Evolutionary conservation across 2,329 filamentous ascomycete genomes (phyloP).

Genomic region (Sporothrix globosa): DNA sequence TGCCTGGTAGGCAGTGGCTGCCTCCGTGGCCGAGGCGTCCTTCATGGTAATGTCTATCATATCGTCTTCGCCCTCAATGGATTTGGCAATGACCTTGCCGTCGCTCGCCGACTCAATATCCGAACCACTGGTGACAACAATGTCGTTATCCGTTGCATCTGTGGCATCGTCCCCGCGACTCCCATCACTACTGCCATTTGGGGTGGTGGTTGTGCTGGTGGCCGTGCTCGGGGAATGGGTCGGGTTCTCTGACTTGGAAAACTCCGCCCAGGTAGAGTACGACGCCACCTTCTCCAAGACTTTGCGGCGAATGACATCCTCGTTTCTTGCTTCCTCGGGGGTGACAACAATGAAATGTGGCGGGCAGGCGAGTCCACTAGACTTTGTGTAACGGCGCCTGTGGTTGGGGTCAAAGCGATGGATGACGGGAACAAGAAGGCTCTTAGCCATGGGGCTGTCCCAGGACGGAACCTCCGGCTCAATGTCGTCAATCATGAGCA

Average conservation of each 20-base stretch:
- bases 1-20: slow-evolving; percentile 37
- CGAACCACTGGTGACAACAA: slow-evolving; percentile 66
- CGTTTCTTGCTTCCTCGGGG: slow-evolving; percentile 66
- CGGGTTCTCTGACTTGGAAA: slow-evolving; percentile 60
- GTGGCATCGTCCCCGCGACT: slow-evolving; percentile 25
- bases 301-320: slow-evolving; percentile 78
- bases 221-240: background rate
- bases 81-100: slow-evolving; percentile 72
- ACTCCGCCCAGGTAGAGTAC: slow-evolving; percentile 71
- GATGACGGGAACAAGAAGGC: slow-evolving; percentile 70
- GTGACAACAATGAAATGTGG: slow-evolving; percentile 76
- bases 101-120: slow-evolving; percentile 69
- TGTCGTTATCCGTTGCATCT: slow-evolving; percentile 60
- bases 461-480: slow-evolving; percentile 55
- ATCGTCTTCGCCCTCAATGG: slow-evolving; percentile 85
- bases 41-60: slow-evolving; percentile 89
- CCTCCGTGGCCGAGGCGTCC: slow-evolving; percentile 53
- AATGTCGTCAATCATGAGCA: slow-evolving; percentile 54
- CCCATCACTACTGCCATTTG: background rate
- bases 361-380: slow-evolving; percentile 44
- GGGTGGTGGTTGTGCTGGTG: slow-evolving; percentile 10
- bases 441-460: slow-evolving; percentile 65
- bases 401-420: slow-evolving; percentile 55
- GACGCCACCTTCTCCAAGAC: slow-evolving; percentile 74
- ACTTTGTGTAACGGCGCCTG: slow-evolving; percentile 28